Conservation (phyloP, 2,329 filamentous ascomycete species). For the Ophiostoma quercus region DNA sequence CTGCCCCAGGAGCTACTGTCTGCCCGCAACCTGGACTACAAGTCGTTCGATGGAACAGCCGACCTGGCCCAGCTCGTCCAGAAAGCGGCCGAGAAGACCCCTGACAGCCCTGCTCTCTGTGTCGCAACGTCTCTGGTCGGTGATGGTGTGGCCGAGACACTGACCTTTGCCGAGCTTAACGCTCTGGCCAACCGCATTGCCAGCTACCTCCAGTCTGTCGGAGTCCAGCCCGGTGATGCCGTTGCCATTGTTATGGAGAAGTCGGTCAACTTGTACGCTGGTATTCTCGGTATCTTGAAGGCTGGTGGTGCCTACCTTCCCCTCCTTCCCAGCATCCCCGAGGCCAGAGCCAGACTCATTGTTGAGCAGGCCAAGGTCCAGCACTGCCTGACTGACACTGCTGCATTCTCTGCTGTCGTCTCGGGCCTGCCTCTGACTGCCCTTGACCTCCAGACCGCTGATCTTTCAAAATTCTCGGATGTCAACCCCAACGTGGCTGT, state of each 20-base stretch:
- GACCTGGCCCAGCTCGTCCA: conserved; percentile 54
- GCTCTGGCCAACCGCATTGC: conserved; percentile 67
- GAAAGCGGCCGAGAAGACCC: conserved; percentile 41
- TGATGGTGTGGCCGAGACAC: conserved; percentile 33
- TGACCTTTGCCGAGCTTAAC: conserved; percentile 66
- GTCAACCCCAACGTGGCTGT: conserved; percentile 35
- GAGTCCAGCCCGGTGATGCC: conserved; percentile 52
- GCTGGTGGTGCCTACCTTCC: conserved; percentile 77
- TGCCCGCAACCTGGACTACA: conserved; percentile 42
- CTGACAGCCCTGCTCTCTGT: conserved; percentile 56
- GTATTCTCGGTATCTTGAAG: conserved; percentile 76
- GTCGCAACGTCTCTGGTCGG: conserved; percentile 50
- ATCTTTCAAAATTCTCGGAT: conserved; percentile 31
- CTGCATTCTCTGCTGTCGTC: conserved; percentile 19
- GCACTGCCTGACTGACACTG: conserved; percentile 53
- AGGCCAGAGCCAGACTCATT: conserved; percentile 70
- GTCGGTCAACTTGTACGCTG: conserved; percentile 75
- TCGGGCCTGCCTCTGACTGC: conserved; percentile 21
- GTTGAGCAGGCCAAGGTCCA: conserved; percentile 63
- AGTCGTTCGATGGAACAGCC: conserved; percentile 34
- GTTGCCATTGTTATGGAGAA: conserved; percentile 80
- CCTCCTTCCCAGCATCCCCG: conserved; percentile 68
- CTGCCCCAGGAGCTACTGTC: conserved; percentile 42
- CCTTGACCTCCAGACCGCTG: conserved; percentile 35
- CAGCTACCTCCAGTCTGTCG: conserved; percentile 49